Base-by-base conservation (phyloP, 176 grass and related monocot species). In the Oryza officinalis region DNA sequence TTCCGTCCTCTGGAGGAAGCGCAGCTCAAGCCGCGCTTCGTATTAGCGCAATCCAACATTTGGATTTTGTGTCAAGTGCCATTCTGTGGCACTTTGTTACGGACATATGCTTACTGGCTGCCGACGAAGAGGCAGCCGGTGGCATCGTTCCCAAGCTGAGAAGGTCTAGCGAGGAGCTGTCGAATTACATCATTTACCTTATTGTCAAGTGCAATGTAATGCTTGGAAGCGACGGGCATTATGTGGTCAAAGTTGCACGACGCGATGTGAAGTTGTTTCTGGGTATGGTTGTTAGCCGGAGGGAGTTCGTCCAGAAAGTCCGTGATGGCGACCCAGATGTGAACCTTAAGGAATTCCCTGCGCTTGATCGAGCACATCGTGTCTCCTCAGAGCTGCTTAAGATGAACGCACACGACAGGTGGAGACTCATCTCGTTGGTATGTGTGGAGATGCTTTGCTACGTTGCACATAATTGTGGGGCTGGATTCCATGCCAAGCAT, bases 391-490 rank as follows among this genome's bases (percentile, higher is more conserved):
- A 27, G 9, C 26, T 64, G 61, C 10, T 64, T 12, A 26, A 64
- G 61, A 72, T 72, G 10, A 41, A 72, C 27, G 69, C 43, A 4
- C 2, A n/a, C 2, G 69, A 72, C 14, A 8, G 46, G 1, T 75
- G 72, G 72, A 10, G 33, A 2, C 49, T 75, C 2, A 75, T 75
- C 27, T 28, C 27, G 0, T 0, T 1, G 17, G 73, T 75, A 13
- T 75, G 72, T 45, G 0, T 74, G 27, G 45, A 74, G 45, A 74
- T 74, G 72, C 27, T 74, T 46, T 74, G 45, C 15, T 52, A 52
- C 27, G 4, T 74, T 1, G 44, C 45, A 12, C 27, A 17, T 17
- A 52, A 74, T 32, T 52, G 45, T 32, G 72, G 27, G 0, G 26
- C 72, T 46, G 45, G 7, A 20, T 74, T 74, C 72, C 45, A 74